Evolutionary conservation across 1,284 basidiomycete genomes (phyloP).

Genomic region (Ustilago lituana): DNA sequence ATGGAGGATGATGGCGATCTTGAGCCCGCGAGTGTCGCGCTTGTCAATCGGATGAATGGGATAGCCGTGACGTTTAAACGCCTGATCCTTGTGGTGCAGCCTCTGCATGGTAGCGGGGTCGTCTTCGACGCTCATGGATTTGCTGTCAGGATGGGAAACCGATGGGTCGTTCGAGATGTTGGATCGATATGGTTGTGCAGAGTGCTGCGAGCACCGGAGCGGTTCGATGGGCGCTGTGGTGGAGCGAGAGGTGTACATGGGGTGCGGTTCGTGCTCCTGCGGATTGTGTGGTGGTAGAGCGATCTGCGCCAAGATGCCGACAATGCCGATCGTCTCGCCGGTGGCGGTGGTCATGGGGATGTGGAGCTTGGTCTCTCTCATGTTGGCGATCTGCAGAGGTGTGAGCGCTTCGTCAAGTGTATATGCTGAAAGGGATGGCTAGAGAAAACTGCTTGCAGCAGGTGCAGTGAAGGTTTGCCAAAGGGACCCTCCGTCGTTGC

Average conservation of each 20-base stretch:
- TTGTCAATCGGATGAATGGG: slow-evolving; percentile 33
- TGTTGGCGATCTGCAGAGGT: slow-evolving; percentile 4
- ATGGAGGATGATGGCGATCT: slow-evolving; percentile 55
- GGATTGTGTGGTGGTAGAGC: slow-evolving; percentile 32
- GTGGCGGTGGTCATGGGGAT: slow-evolving; percentile 45
- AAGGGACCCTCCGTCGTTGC: too few species aligned
- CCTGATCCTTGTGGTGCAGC: slow-evolving; percentile 20
- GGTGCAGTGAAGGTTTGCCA: too few species aligned
- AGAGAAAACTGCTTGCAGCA: too few species aligned
- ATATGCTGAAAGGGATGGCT: neutral
- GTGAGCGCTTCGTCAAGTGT: neutral
- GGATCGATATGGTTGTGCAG: neutral
- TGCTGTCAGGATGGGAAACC: neutral
- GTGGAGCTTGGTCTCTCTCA: slow-evolving; percentile 49
- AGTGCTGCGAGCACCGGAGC: neutral
- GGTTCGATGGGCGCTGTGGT: slow-evolving; percentile 24
- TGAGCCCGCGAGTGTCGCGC: slow-evolving; percentile 32
- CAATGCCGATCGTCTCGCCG: slow-evolving; percentile 40
- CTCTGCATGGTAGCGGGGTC: slow-evolving; percentile 27
- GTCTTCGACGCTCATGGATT: slow-evolving; percentile 11
- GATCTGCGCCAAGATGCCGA: slow-evolving; percentile 46
- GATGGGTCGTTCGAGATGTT: slow-evolving; percentile 31
- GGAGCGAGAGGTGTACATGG: slow-evolving; percentile 25
- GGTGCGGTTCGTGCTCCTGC: slow-evolving; percentile 35
- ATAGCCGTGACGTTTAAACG: slow-evolving; percentile 30